A percentile compares a stretch with the other conserved stretches of the same genome.
Conservation (phyloP, 2,329 filamentous ascomycete genomes). For the Cladosporium sp. region DNA sequence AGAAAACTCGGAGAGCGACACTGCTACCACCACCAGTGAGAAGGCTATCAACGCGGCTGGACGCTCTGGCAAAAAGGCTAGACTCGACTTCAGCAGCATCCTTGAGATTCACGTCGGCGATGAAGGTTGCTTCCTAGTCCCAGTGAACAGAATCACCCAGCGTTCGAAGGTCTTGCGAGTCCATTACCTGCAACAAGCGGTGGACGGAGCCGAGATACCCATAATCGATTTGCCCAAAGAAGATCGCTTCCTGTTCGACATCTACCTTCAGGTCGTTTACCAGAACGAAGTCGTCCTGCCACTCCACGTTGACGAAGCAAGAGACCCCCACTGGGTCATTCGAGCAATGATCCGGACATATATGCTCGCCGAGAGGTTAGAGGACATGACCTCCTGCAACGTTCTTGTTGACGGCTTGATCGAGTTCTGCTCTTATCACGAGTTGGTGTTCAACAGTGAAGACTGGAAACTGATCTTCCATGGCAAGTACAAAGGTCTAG, state of each 20-base stretch:
- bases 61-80: neutral
- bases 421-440: neutral
- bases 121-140: neutral
- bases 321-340: neutral
- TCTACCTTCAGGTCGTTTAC: neutral
- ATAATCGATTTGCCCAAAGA: neutral
- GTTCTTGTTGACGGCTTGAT: neutral
- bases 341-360: neutral
- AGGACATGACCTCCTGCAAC: neutral
- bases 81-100: neutral
- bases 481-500: neutral
- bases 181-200: neutral
- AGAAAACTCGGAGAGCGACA: neutral
- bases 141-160: neutral
- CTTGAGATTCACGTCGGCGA: neutral
- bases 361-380: neutral
- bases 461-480: neutral
- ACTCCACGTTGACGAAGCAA: neutral
- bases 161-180: neutral
- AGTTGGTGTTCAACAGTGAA: neutral
- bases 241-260: slow-evolving; percentile 1
- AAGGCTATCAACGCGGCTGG: neutral
- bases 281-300: neutral
- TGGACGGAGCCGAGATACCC: neutral
- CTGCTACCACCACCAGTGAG: neutral